These are phyloP conservation scores for Aspergillus diversus DNA, from an alignment of 495 filamentous ascomycete species.

Conservation along the genomic window DNA sequence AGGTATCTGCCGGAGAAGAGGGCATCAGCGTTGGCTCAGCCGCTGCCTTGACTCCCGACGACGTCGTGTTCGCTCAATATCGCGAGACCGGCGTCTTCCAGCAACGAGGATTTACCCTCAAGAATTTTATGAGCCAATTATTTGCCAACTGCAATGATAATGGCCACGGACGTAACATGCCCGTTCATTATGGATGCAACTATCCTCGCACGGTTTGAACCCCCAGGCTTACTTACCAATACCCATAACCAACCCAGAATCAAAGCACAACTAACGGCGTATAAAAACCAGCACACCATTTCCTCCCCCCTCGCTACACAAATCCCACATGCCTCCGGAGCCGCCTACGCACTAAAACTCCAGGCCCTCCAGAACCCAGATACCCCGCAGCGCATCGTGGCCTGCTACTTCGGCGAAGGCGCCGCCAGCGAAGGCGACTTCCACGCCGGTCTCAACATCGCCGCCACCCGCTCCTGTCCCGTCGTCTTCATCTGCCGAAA, in stretches of 20 bases:
- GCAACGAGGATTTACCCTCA: constrained; percentile 84
- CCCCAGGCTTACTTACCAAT: too few species aligned
- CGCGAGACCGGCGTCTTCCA: constrained; percentile 89
- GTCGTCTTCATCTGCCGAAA: constrained; percentile 96
- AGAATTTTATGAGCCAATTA: constrained; percentile 92
- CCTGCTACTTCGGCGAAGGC: constrained; percentile 97
- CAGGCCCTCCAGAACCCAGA: constrained; percentile 75
- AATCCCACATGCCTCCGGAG: constrained; percentile 91
- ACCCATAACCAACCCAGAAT: constrained; percentile 2
- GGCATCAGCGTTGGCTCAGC: constrained; percentile 88
- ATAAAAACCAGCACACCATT: constrained; percentile 72
- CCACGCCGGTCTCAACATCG: constrained; percentile 95
- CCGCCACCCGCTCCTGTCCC: constrained; percentile 88
- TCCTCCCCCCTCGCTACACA: constrained; percentile 94
- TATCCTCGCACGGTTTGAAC: constrained; percentile 74
- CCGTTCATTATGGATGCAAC: constrained; percentile 89
- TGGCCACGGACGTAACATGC: constrained; percentile 93
- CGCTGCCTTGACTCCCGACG: constrained; percentile 75
- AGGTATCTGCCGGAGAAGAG: constrained; percentile 92
- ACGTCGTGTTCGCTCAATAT: constrained; percentile 94
- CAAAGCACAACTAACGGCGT: constrained; percentile 11
- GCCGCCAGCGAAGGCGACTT: constrained; percentile 97
- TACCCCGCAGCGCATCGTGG: constrained; percentile 68
- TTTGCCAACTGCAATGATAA: constrained; percentile 86
- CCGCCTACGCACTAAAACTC: constrained; percentile 92